Evolutionary conservation across 2,329 filamentous ascomycete genomes (phyloP), one percentile per base, ranked within the genome.

Genomic region (Venturia aucupariae): DNA sequence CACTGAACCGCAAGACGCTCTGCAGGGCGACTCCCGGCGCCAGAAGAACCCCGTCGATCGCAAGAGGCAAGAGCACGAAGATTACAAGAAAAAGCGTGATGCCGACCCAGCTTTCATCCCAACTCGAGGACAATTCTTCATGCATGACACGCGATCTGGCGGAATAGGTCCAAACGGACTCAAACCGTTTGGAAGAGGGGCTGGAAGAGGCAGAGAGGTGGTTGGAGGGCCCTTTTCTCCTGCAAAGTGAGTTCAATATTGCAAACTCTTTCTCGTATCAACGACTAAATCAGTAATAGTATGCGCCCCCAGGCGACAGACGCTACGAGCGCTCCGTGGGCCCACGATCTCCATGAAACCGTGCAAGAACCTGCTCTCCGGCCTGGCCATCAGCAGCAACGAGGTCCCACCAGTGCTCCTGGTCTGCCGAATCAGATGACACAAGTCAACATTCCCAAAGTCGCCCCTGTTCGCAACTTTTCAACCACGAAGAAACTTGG

Each of bases 41-140:
- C 79, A 82, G 68, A 86, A 87, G 71, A 81, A 83, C 41, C 78
- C 84, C 65, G 83, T 84, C 63, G 89, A 94, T 67, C 83, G 86
- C 68, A 87, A 90, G 75, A 86, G 90, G 68, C 86, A 89, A 69
- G 92, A 97, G 72, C 90, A 96, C 71, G 92, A 96, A 68, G 90
- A 96, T 72, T 95, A 96, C 78, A 87, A 88, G 77, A 90, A 89
- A 77, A 90, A 90, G 75, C 85, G 90, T 70, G 91, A 96, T 73
- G 87, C 90, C 70, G 91, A 96, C 74, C 93, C 93, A 42, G 87
- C 92, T 13, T 96, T 96, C 77, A 93, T 97, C 64, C 93, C 94
- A 63, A 97, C 95, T 72, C 83, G 93, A 68, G 94, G 94, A 66
- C 88, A 90, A 67, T 97, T 97, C 80, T 97, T 97, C 79, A 92